These are phyloP conservation scores for Dianthus caryophyllus DNA, from an alignment of 148 eudicot species.

Conservation along the genomic window DNA sequence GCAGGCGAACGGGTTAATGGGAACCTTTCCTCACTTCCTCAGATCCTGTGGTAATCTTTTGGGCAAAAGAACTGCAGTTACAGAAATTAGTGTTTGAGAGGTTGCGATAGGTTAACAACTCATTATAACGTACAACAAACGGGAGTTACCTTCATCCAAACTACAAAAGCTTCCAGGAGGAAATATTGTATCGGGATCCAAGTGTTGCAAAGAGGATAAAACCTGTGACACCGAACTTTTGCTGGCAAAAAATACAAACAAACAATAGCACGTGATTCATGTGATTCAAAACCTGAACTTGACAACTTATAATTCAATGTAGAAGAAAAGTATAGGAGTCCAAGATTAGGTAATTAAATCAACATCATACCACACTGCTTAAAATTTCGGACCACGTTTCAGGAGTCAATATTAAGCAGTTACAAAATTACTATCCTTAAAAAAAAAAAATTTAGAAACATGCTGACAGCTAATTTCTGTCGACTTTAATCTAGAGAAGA, in stretches of 20 bases:
- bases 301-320: background rate
- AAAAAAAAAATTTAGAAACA: background rate
- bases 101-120: background rate
- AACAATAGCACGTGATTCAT: conserved; percentile 12
- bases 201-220: conserved; percentile 43
- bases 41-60: conserved; percentile 36
- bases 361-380: background rate
- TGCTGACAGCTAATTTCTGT: background rate
- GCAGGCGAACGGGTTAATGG: background rate
- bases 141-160: conserved; percentile 57
- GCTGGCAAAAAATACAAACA: conserved; percentile 58
- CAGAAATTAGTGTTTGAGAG: conserved; percentile 20
- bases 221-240: conserved; percentile 51
- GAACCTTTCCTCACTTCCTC: conserved; percentile 10
- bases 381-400: no score
- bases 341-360: background rate
- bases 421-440: background rate
- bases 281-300: background rate
- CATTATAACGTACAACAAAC: background rate
- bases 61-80: conserved; percentile 58
- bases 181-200: conserved; percentile 61
- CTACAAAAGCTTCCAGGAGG: conserved; percentile 66
- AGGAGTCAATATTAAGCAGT: background rate
- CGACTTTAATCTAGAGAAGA: background rate
- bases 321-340: background rate